Percentiles rank a stretch among this genome's conserved stretches.
phyloP scores from a whole-genome alignment of 345 rosid species.

The Bruguiera gymnorhiza region DNA sequence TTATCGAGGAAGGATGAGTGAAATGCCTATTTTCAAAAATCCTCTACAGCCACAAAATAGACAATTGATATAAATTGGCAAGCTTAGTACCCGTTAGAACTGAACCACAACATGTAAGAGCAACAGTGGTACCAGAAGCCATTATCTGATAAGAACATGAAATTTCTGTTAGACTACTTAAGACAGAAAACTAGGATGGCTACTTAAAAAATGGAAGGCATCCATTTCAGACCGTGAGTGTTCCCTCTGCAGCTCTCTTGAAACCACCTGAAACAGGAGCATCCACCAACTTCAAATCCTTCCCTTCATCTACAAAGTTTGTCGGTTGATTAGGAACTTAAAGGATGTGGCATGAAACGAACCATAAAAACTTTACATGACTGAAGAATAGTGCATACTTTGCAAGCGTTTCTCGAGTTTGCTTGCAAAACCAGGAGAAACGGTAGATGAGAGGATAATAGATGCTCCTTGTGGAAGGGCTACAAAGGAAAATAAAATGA shows the following conservation, averaged over 20 bases:
- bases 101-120: slow-evolving; percentile 58
- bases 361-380: background rate
- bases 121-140: slow-evolving; percentile 83
- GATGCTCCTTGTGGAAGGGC: slow-evolving; percentile 76
- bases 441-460: slow-evolving; percentile 84
- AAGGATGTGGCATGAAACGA: background rate
- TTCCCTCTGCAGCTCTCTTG: slow-evolving; percentile 79
- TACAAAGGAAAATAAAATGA: slow-evolving; percentile 23
- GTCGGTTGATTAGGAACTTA: background rate
- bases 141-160: slow-evolving; percentile 52
- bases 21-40: too few species aligned
- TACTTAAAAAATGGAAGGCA: slow-evolving; percentile 8
- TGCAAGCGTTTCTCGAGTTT: slow-evolving; percentile 69
- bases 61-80: slow-evolving; percentile 3
- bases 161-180: slow-evolving; percentile 17
- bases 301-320: slow-evolving; percentile 57
- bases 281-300: slow-evolving; percentile 81
- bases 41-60: background rate
- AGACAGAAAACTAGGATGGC: slow-evolving; percentile 9
- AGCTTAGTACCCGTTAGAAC: slow-evolving; percentile 70
- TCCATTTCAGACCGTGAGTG: slow-evolving; percentile 62
- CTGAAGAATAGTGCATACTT: slow-evolving; percentile 43
- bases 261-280: slow-evolving; percentile 99
- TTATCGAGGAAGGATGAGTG: background rate
- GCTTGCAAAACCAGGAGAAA: slow-evolving; percentile 72